phyloP scores from a whole-genome alignment of 129 eudicot genomes.

The Apium graveolens region DNA sequence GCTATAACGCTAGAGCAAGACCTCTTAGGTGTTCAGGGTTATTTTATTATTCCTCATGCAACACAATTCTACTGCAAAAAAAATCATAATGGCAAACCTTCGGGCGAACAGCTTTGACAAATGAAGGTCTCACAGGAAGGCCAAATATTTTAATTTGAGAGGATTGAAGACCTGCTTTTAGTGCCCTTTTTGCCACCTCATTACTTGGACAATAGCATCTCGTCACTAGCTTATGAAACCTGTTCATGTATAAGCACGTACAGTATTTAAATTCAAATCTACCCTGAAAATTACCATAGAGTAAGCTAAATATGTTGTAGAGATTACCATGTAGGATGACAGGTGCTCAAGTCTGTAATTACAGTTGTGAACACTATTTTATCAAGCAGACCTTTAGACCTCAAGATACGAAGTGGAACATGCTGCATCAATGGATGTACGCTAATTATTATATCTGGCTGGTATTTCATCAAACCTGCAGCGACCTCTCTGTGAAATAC shows the following conservation, averaged over 20 bases:
- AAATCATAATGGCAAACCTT: constrained; percentile 45
- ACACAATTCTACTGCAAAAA: neutral
- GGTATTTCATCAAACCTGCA: constrained; percentile 89
- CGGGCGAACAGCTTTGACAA: constrained; percentile 80
- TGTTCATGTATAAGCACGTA: constrained; percentile 22
- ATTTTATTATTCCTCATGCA: neutral
- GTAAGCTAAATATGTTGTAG: constrained; percentile 4
- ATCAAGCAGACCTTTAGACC: constrained; percentile 81
- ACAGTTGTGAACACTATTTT: constrained; percentile 94
- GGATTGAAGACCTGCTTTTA: constrained; percentile 73
- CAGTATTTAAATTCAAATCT: neutral
- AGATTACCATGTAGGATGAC: constrained; percentile 95
- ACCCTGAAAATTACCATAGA: neutral
- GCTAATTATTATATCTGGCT: constrained; percentile 90
- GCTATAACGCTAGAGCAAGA: neutral
- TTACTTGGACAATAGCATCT: constrained; percentile 97
- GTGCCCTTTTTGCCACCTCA: constrained; percentile 91
- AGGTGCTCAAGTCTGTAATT: constrained; percentile 85
- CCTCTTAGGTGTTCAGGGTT: neutral
- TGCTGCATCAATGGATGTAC: constrained; percentile 99
- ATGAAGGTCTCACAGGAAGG: constrained; percentile 95
- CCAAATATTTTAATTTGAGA: constrained; percentile 93
- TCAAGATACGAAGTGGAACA: constrained; percentile 91
- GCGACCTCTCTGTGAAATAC: constrained; percentile 73
- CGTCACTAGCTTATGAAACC: constrained; percentile 99